Percentiles rank a stretch among this genome's conserved stretches.
Conservation (phyloP, 1,139 yeast genomes). For the Nakaseomyces kungkrabaensis region DNA sequence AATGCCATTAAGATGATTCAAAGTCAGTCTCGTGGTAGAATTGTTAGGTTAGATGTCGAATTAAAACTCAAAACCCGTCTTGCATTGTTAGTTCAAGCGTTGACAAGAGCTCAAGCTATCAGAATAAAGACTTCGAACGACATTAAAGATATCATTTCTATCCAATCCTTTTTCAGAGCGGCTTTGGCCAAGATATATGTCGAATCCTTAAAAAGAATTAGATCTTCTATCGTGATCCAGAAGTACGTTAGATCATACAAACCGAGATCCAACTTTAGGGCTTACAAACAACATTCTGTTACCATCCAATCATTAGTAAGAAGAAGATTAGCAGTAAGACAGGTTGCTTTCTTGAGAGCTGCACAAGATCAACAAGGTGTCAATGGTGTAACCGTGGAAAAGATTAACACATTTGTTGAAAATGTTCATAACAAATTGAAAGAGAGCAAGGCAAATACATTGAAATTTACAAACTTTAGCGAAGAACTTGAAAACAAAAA, state of each 20-base stretch:
- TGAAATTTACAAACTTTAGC: not conserved
- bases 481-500: not conserved
- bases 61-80: slow-evolving; percentile 52
- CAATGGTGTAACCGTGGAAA: not conserved
- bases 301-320: slow-evolving; percentile 71
- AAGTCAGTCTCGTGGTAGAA: slow-evolving; percentile 51
- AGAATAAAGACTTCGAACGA: slow-evolving; percentile 41
- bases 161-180: slow-evolving; percentile 69
- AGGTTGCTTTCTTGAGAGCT: not conserved
- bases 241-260: slow-evolving; percentile 58
- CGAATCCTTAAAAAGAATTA: slow-evolving; percentile 34
- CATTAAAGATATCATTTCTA: slow-evolving; percentile 40
- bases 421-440: not conserved
- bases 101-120: slow-evolving; percentile 44
- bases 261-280: slow-evolving; percentile 22
- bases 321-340: slow-evolving; percentile 52
- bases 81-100: slow-evolving; percentile 64
- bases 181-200: slow-evolving; percentile 44
- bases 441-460: not conserved
- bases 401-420: not conserved
- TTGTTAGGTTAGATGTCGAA: slow-evolving; percentile 49
- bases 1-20: slow-evolving; percentile 52
- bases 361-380: not conserved
- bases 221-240: slow-evolving; percentile 38
- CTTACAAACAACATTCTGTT: slow-evolving; percentile 42